These are phyloP conservation scores for Ceratocystis lukuohia DNA, from an alignment of 2,329 filamentous ascomycete genomes.

Conservation along the genomic window DNA sequence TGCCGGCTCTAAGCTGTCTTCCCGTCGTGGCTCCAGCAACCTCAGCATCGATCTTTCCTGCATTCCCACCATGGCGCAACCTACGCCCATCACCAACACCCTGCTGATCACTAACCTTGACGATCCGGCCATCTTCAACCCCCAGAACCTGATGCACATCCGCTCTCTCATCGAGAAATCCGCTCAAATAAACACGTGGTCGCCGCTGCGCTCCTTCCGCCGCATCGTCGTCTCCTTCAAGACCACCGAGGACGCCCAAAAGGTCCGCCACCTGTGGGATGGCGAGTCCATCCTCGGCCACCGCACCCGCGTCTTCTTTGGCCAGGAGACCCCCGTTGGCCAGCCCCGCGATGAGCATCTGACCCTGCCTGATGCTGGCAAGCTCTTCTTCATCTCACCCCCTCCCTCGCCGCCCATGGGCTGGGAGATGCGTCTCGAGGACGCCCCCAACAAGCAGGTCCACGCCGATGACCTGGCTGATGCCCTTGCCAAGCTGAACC, in stretches of 20 bases:
- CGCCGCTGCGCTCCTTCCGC: slow-evolving; percentile 68
- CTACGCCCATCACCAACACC: slow-evolving; percentile 69
- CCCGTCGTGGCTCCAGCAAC: slow-evolving; percentile 16
- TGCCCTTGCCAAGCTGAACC: slow-evolving; percentile 48
- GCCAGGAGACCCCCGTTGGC: slow-evolving; percentile 45
- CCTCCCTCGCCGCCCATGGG: slow-evolving; percentile 54
- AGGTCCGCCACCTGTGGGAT: slow-evolving; percentile 59
- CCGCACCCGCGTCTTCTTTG: slow-evolving; percentile 55
- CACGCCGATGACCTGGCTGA: slow-evolving; percentile 57
- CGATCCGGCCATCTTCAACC: slow-evolving; percentile 58
- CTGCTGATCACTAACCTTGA: slow-evolving; percentile 72
- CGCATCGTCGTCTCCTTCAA: slow-evolving; percentile 71
- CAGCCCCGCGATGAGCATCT: slow-evolving; percentile 42
- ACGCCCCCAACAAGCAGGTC: slow-evolving; percentile 56
- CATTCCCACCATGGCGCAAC: slow-evolving; percentile 54
- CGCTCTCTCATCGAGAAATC: slow-evolving; percentile 55
- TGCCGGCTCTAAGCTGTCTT: slow-evolving; percentile 3
- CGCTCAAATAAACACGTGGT: slow-evolving; percentile 64
- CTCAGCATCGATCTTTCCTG: slow-evolving; percentile 62
- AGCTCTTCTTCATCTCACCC: slow-evolving; percentile 60
- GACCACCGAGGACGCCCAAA: slow-evolving; percentile 53
- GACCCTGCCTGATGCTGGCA: slow-evolving; percentile 53
- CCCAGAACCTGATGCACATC: slow-evolving; percentile 60
- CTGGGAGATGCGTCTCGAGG: slow-evolving; percentile 55
- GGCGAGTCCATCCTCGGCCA: slow-evolving; percentile 60